Evolutionary conservation across 202 grass and related monocot species (phyloP), one percentile per base, ranked within the genome.

Genomic region (Setaria italica): DNA sequence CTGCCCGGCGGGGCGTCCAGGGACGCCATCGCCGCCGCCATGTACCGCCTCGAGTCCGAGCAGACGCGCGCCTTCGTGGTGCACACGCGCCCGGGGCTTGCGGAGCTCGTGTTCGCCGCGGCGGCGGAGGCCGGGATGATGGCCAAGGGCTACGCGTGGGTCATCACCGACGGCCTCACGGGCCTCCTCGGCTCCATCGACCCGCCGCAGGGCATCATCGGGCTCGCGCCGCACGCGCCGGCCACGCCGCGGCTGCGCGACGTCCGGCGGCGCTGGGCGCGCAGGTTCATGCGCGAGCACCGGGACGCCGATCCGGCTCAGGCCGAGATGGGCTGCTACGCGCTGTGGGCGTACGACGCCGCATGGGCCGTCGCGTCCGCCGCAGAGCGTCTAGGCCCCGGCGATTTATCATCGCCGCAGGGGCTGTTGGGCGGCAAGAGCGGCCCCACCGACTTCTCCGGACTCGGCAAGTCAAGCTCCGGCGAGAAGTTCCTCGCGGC

Each of bases 51-150:
- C 10, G 45, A 88, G 83, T 91, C 90, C n/a, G 12, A 87, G 67
- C 92, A 95, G 86, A 93, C 89, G 74, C 89, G 95, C 17, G 89
- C 86, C 29, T 98, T 98, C 66, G 82, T 98, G 49, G 57, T 98
- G 67, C 95, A 98, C 79, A 57, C 80, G 66, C 81, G 90, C 29
- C n/a, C 62, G n/a, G 45, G 2, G 2, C 68, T 98, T 64, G 95
- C 91, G 6, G 34, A 56, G 32, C 74, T 48, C 54, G 67, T 97
- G 15, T 70, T 97, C 51, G 46, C 21, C 9, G 55, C 62, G 6
- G 91, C 89, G 5, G 74, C 3, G 11, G 84, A 59, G 1, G 68
- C 84, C 2, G 85, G 80, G 5, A 93, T 98, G 87, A 87, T 92
- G 83, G 72, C 32, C 2, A 54, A 80, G 3, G 91, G 85, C 2